Evolutionary conservation across 2,329 filamentous ascomycete genomes (phyloP).

Genomic region (Dothiorella sarmentorum): DNA sequence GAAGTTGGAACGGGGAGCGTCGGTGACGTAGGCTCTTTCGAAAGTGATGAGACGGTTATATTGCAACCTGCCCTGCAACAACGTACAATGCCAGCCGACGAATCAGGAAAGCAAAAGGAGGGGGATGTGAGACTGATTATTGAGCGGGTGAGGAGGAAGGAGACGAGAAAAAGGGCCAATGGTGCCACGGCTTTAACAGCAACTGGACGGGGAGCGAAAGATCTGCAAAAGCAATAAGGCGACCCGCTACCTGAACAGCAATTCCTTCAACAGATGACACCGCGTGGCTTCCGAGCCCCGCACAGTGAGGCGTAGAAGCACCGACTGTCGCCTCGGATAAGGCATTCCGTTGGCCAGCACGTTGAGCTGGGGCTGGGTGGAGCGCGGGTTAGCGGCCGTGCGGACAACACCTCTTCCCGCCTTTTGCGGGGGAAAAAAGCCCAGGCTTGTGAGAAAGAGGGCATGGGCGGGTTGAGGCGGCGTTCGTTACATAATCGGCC

Average conservation of each 20-base stretch:
- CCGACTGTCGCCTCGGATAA: constrained; percentile 2
- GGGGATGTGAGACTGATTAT: neutral
- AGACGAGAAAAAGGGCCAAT: neutral
- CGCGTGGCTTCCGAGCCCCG: constrained; percentile 4
- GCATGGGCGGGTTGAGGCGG: neutral
- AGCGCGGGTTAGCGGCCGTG: constrained; percentile 5
- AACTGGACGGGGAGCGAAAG: neutral
- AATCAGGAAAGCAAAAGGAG: neutral
- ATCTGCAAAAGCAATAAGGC: neutral
- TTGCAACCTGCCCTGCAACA: neutral
- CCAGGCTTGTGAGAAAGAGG: neutral
- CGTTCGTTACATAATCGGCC: neutral
- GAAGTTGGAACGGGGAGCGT: neutral
- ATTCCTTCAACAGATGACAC: constrained; percentile 1
- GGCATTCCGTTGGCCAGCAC: neutral
- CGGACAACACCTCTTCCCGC: neutral
- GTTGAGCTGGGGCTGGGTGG: constrained; percentile 4
- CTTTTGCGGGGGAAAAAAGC: constrained; percentile 2
- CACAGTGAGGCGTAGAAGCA: neutral
- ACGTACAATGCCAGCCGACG: neutral
- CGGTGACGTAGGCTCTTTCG: neutral
- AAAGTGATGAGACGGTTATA: neutral
- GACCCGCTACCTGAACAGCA: neutral
- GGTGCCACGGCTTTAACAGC: neutral
- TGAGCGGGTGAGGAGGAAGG: no score